Base-by-base conservation (phyloP, 2,329 filamentous ascomycete genomes). In the Venturia aucupariae region DNA sequence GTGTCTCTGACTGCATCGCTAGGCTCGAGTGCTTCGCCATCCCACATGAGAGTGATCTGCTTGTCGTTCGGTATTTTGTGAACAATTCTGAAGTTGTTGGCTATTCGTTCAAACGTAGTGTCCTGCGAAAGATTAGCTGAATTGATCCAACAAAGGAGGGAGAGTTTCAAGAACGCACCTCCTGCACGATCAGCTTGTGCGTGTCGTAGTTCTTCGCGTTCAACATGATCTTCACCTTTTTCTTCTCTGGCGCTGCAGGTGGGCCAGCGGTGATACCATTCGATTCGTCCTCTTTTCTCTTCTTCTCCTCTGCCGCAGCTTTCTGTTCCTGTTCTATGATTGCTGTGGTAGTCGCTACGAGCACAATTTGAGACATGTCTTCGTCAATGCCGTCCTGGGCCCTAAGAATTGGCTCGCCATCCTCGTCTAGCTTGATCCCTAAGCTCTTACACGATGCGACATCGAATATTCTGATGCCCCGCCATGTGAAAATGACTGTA, bases 381-480 rank as follows among this genome's bases (percentile, higher is more conserved):
- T 63, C 48, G n/a, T 54, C 60, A 19, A 30, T 41, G 30, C 38
- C 24, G 32, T 57, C 61, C n/a, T 35, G 10, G 4, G n/a, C 61
- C 15, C 13, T 35, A 8, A 65, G 55, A 35, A 59, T 35, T 2
- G 60, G 59, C 13, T 35, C 32, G 17, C 61, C 60, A 51, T 62
- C 19, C 17, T 59, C 41, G 27, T 65, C 30, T 27, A 65, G 19
- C 6, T 62, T 48, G 6, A 63, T 46, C 7, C 86, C 86, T 7
- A 96, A 77, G 60, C 83, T 86, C 63, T 81, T 80, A 65, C 90
- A 87, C 1, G 88, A 92, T 5, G 89, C 90, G n/a, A 84, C 82
- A 68, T 89, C 85, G 72, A 89, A 96, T 3, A 96, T 76, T 66
- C 85, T 84, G 65, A 84, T 84, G 32, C 84, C 82, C 67, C 86